A percentile compares a stretch with the other conserved stretches of the same genome.
phyloP scores from a whole-genome alignment of 176 grass and related monocot species.

The Pontederia crassipes region DNA sequence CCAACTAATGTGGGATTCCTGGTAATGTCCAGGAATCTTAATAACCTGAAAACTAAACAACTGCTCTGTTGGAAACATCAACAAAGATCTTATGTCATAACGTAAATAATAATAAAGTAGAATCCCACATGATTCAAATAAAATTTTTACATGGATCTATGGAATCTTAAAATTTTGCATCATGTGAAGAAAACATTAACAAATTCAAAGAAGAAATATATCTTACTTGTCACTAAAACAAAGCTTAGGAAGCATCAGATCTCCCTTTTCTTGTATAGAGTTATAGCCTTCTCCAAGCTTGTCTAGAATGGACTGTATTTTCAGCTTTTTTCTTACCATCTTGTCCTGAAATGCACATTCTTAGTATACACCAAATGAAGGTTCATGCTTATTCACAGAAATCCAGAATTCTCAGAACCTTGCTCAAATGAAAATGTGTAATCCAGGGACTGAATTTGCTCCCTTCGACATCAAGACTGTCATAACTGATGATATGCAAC shows the following conservation, averaged over 20 bases:
- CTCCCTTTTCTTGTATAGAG: constrained; percentile 25
- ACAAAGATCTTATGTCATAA: too few relatives aligned
- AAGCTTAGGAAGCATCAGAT: constrained; percentile 36
- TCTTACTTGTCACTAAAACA: constrained; percentile 41
- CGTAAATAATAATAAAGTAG: too few relatives aligned
- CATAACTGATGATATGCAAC: constrained; percentile 39
- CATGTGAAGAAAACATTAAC: constrained; percentile 8
- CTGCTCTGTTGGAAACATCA: too few relatives aligned
- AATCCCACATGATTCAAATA: too few relatives aligned
- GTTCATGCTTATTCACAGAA: not conserved
- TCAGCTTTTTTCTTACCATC: constrained; percentile 52
- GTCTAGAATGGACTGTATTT: constrained; percentile 33
- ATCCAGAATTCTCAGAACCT: constrained; percentile 30
- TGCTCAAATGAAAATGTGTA: constrained; percentile 80
- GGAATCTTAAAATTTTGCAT: not conserved
- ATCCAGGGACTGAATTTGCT: constrained; percentile 51
- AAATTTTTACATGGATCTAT: too few relatives aligned
- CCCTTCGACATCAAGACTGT: constrained; percentile 16
- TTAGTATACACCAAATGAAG: constrained; percentile 8
- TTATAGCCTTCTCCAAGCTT: constrained; percentile 40
- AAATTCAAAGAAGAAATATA: constrained; percentile 2
- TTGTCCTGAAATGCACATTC: constrained; percentile 35
- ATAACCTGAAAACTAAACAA: too few relatives aligned
- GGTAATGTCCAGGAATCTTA: too few relatives aligned
- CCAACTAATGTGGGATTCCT: too few relatives aligned